Evolutionary conservation across 768 basidiomycete genomes (phyloP), one percentile per base, ranked within the genome.

Genomic region (Amylocystis lapponica): DNA sequence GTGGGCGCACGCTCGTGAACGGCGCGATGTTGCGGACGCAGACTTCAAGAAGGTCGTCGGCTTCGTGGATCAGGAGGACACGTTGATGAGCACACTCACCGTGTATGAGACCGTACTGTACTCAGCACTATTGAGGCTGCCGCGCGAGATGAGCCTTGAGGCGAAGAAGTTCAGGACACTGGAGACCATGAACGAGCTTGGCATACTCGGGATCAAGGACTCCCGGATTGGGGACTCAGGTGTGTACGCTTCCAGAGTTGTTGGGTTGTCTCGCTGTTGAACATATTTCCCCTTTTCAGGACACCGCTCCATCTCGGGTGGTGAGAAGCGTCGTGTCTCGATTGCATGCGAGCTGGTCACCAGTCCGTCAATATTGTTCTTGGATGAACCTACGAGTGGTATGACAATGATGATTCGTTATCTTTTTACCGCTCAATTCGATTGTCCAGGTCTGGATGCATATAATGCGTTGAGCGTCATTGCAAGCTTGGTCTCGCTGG

Each of bases 281-380:
- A 6, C 12, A 40, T 37, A 32, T 35, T 12, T 23, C 33, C 29
- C 9, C n/a, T 22, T 23, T 39, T n/a, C 45, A 86, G 89, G 89
- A 23, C 79, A 77, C 46, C 76, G 96, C 10, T 90, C 89, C 11
- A 98, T 98, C 43, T 95, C 92, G 25, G 96, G 96, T 35, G 96
- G 96, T 13, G 96, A 99, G 70, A 98, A 98, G 66, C 78, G 96
- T 26, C 75, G 96, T 4, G 96, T 98, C 2, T 91, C 87, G 0
- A 98, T 99, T 51, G 96, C 96, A 30, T 99, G 96, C 60, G 96
- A 99, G 66, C 73, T 99, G 20, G 96, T 99, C 27, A 99, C 95
- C 1, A 91, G 88, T 33, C 96, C 96, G 12, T 94, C 91, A 0
- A 93, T 99, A 38, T 62, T 99, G 26, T 95, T 97, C 71, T 72